These are phyloP conservation scores for Botrytis porri DNA, from an alignment of 2,329 filamentous ascomycete genomes.

Conservation along the genomic window DNA sequence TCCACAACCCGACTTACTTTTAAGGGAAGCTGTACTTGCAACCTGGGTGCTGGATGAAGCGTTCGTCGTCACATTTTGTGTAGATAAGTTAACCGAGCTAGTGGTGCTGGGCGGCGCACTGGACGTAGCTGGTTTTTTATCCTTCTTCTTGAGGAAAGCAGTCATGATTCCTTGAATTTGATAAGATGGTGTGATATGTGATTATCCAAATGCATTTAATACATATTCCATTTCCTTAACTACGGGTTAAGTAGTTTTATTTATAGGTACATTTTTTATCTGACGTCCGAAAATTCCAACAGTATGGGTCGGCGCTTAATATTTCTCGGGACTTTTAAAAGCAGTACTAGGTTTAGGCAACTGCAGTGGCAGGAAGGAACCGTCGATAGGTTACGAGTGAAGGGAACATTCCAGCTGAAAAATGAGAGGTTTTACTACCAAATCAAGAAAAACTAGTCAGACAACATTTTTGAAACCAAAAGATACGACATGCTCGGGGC, in stretches of 20 bases:
- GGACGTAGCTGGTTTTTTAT: neutral
- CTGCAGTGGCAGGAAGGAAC: neutral
- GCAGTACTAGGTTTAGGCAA: neutral
- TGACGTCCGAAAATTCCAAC: neutral
- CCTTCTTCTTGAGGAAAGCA: neutral
- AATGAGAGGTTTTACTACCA: neutral
- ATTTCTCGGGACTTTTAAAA: neutral
- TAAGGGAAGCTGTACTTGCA: neutral
- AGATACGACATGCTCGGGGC: neutral
- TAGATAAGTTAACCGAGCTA: neutral
- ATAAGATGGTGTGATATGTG: neutral
- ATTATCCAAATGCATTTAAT: neutral
- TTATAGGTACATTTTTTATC: neutral
- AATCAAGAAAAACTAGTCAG: neutral
- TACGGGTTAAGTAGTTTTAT: neutral
- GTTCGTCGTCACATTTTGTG: neutral
- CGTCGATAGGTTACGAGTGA: neutral
- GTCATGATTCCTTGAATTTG: neutral
- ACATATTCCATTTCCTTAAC: neutral
- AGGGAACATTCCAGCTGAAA: neutral
- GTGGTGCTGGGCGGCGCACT: neutral
- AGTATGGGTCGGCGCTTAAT: neutral
- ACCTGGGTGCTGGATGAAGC: neutral
- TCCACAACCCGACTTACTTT: neutral
- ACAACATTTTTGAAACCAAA: neutral